Evolutionary conservation across 257 asterid genomes (phyloP).

Genomic region (Ajuga chamaepitys): DNA sequence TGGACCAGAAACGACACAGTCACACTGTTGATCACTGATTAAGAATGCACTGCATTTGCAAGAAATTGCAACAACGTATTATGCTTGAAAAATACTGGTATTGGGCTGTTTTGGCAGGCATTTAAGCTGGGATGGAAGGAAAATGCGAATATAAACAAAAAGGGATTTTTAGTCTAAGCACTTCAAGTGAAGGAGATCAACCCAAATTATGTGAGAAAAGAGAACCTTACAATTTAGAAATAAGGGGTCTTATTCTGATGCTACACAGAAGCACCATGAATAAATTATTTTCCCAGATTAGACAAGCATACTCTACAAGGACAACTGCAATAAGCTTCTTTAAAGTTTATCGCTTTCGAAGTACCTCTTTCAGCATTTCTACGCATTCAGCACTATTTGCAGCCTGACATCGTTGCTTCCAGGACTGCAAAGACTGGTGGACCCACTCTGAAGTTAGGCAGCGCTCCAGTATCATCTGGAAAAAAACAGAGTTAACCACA

Average conservation of each 20-base stretch:
- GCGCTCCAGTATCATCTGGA: slow-evolving; percentile 71
- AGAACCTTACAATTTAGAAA: neutral
- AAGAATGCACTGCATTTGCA: neutral
- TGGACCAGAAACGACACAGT: neutral
- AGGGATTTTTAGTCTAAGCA: neutral
- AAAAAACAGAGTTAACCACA: slow-evolving; percentile 16
- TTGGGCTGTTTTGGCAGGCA: neutral
- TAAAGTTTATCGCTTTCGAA: slow-evolving; percentile 1
- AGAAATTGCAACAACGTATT: neutral
- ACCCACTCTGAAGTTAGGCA: slow-evolving; percentile 61
- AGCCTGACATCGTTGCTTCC: slow-evolving; percentile 69
- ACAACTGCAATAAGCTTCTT: neutral
- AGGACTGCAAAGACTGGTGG: slow-evolving; percentile 45
- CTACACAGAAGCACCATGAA: neutral
- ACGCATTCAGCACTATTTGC: slow-evolving; percentile 75
- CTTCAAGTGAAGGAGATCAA: neutral
- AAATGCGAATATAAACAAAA: neutral
- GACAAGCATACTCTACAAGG: slow-evolving; percentile 12
- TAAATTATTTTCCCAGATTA: slow-evolving; percentile 8
- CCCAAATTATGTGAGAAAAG: slow-evolving; percentile 5
- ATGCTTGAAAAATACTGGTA: neutral
- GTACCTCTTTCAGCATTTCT: slow-evolving; percentile 87
- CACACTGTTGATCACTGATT: neutral
- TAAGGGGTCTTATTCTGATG: neutral
- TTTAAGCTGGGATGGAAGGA: neutral